Conservation (phyloP, 2,329 filamentous ascomycete genomes). For the Fusarium sp. region DNA sequence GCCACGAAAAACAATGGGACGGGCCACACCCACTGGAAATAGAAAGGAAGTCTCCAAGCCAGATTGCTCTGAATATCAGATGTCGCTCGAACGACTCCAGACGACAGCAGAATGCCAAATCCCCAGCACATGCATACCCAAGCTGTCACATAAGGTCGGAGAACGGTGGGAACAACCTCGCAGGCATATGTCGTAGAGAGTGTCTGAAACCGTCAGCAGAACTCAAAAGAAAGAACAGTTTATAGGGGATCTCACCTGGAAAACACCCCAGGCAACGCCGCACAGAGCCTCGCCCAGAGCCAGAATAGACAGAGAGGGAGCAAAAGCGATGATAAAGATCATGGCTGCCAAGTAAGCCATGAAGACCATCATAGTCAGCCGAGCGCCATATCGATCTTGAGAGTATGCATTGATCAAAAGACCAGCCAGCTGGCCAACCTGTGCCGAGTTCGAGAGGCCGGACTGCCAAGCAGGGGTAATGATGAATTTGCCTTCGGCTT, state of each 20-base stretch:
- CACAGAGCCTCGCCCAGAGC: not conserved
- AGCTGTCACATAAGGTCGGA: slow-evolving; percentile 57
- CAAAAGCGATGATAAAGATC: slow-evolving; percentile 5
- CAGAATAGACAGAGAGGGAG: not conserved
- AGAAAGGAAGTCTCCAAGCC: slow-evolving; percentile 56
- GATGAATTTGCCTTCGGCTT: slow-evolving; percentile 49
- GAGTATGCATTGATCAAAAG: slow-evolving; percentile 59
- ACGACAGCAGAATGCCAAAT: slow-evolving; percentile 58
- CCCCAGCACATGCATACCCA: slow-evolving; percentile 61
- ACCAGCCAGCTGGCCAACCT: slow-evolving; percentile 30
- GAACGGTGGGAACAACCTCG: slow-evolving; percentile 28
- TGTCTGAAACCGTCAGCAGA: not conserved
- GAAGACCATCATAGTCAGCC: slow-evolving; percentile 16
- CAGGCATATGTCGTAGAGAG: not conserved
- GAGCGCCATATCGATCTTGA: slow-evolving; percentile 54
- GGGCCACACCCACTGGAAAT: slow-evolving; percentile 52
- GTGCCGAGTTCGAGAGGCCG: not conserved
- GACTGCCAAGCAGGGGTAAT: slow-evolving; percentile 53
- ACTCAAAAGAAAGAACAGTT: not conserved
- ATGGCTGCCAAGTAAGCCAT: slow-evolving; percentile 7
- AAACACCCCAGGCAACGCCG: not conserved
- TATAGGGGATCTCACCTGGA: not conserved
- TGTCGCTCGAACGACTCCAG: slow-evolving; percentile 56
- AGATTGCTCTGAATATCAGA: slow-evolving; percentile 50
- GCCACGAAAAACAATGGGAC: not conserved